Percentiles rank a stretch among this genome's conserved stretches.
Conservation (phyloP, 495 filamentous ascomycete genomes). For the Xylaria acuta region DNA sequence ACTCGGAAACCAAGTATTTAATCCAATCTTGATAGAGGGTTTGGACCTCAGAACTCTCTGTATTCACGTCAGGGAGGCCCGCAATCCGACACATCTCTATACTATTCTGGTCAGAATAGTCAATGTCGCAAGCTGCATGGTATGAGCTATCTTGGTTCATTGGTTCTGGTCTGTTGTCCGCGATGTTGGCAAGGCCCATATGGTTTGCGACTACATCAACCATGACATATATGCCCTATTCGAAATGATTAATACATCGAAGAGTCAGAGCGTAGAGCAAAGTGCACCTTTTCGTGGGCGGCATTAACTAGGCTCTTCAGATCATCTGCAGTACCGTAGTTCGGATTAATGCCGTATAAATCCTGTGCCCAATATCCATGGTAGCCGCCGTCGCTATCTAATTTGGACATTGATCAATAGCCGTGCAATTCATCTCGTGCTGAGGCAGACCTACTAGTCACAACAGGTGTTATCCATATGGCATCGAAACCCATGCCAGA, state of each 20-base stretch:
- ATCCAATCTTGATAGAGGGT: slow-evolving; percentile 72
- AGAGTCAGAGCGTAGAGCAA: slow-evolving; percentile 43
- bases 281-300: slow-evolving; percentile 44
- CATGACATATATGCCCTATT: slow-evolving; percentile 65
- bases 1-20: slow-evolving; percentile 65
- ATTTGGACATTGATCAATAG: slow-evolving; percentile 24
- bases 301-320: slow-evolving; percentile 60
- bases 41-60: slow-evolving; percentile 62
- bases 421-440: background rate
- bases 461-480: slow-evolving; percentile 83
- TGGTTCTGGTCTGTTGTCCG: slow-evolving; percentile 24
- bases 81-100: slow-evolving; percentile 69
- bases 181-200: slow-evolving; percentile 55
- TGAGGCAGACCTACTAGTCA: slow-evolving; percentile 43
- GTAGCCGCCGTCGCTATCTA: slow-evolving; percentile 54
- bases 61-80: slow-evolving; percentile 74
- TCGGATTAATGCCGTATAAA: slow-evolving; percentile 66
- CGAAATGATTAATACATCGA: slow-evolving; percentile 30
- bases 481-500: slow-evolving; percentile 82
- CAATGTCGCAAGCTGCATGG: slow-evolving; percentile 69
- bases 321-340: slow-evolving; percentile 72
- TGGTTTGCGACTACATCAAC: slow-evolving; percentile 83
- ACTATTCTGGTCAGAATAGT: slow-evolving; percentile 65
- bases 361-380: slow-evolving; percentile 82
- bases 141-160: slow-evolving; percentile 58